Percentiles rank a stretch among this genome's conserved stretches.
phyloP scores from a whole-genome alignment of 768 basidiomycete species.

The Naganishia onofrii region DNA sequence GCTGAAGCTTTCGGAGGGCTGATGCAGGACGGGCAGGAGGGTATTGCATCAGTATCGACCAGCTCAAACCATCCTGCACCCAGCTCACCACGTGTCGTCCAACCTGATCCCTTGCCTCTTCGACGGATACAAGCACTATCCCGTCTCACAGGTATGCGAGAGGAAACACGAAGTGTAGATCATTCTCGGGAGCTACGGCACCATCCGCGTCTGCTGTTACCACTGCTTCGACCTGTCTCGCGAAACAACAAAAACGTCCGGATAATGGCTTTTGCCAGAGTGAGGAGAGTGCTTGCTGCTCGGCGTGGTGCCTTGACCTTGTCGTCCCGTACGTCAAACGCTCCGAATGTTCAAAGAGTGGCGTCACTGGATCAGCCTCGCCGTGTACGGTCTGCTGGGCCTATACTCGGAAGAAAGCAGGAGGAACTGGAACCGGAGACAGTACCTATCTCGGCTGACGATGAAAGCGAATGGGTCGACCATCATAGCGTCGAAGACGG shows the following conservation, averaged over 20 bases:
- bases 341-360: not conserved
- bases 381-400: not conserved
- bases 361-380: not conserved
- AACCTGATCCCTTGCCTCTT: not conserved
- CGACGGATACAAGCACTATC: not conserved
- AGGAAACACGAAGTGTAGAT: constrained; percentile 1
- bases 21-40: not conserved
- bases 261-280: not conserved
- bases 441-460: not conserved
- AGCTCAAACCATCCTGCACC: not conserved
- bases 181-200: not conserved
- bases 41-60: not conserved
- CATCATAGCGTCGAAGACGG: not conserved
- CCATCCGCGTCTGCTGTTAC: not conserved
- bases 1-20: not conserved
- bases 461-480: not conserved
- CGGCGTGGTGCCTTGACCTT: too few species aligned
- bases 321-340: too few species aligned
- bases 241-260: not conserved
- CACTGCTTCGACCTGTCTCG: not conserved
- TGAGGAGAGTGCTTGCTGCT: not conserved
- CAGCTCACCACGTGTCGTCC: not conserved
- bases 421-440: not conserved
- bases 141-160: not conserved
- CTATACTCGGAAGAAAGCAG: not conserved